Evolutionary conservation across 140 eudicot species (phyloP).

Genomic region (Artemisia princeps): DNA sequence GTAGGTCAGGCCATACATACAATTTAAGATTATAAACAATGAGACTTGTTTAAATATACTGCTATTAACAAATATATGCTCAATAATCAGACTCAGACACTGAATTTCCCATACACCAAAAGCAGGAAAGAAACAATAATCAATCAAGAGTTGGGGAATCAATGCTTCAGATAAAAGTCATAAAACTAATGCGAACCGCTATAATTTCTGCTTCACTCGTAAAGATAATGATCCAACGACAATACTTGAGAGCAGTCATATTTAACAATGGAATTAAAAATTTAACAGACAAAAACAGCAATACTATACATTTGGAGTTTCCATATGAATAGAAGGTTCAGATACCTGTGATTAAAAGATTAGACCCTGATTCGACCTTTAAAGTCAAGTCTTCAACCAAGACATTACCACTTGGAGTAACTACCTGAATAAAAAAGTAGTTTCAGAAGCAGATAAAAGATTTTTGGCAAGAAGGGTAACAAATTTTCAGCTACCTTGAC

Average conservation of each 20-base stretch:
- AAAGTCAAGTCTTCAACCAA: conserved; percentile 88
- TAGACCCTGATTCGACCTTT: conserved; percentile 81
- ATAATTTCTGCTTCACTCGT: conserved; percentile 1
- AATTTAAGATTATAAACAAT: not conserved
- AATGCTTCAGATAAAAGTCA: not conserved
- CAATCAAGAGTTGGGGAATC: conserved; percentile 1
- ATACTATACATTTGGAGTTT: not conserved
- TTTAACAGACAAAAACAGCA: conserved; percentile 3
- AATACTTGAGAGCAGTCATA: not conserved
- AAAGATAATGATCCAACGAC: not conserved
- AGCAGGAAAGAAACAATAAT: conserved; percentile 4
- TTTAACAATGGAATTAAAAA: not conserved
- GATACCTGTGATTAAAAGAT: conserved; percentile 84
- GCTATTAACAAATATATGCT: conserved; percentile 1
- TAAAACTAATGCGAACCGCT: conserved; percentile 1
- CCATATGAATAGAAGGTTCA: not conserved
- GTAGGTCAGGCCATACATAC: conserved; percentile 19
- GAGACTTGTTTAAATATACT: not conserved
- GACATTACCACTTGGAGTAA: conserved; percentile 96
- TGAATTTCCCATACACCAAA: conserved; percentile 1
- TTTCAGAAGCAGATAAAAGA: conserved; percentile 1
- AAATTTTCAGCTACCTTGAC: conserved; percentile 57
- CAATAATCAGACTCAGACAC: conserved; percentile 13
- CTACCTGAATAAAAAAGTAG: conserved; percentile 55
- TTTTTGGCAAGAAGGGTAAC: conserved; percentile 5